A percentile compares a stretch with the other conserved stretches of the same genome.
Evolutionary conservation across 768 basidiomycete species (phyloP).

Genomic region (Trametes punicea): DNA sequence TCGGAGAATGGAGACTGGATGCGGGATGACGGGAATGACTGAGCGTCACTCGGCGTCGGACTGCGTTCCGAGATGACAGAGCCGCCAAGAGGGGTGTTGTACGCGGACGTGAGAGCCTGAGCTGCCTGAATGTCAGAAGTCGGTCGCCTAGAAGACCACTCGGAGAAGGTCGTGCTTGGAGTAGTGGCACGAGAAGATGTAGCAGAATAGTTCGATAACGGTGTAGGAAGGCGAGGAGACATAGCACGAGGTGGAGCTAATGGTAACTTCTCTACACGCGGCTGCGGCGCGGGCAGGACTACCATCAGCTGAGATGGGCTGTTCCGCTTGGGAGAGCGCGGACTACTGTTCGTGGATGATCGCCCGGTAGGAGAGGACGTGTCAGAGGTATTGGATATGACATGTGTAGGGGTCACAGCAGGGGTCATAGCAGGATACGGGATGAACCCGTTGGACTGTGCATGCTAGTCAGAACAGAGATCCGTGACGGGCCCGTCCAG

Average conservation of each 20-base stretch:
- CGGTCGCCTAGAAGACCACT: neutral
- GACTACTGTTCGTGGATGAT: neutral
- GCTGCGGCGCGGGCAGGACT: neutral
- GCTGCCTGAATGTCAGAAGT: constrained; percentile 9
- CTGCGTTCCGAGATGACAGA: constrained; percentile 7
- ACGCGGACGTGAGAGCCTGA: constrained; percentile 13
- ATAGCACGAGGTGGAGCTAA: neutral
- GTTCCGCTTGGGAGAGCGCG: neutral
- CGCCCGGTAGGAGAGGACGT: constrained; percentile 9
- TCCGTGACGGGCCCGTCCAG: neutral
- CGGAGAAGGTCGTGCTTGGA: constrained; percentile 6
- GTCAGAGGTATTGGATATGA: constrained; percentile 39
- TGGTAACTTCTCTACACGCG: neutral
- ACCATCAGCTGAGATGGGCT: constrained; percentile 6
- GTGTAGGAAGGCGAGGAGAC: constrained; percentile 15
- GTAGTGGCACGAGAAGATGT: constrained; percentile 14
- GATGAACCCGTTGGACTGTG: constrained; percentile 43
- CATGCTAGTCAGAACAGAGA: neutral
- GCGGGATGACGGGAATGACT: constrained; percentile 10
- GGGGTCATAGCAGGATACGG: constrained; percentile 45
- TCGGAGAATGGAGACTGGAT: constrained; percentile 25
- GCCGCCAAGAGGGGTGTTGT: constrained; percentile 19
- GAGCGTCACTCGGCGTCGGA: neutral
- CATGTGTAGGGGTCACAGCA: constrained; percentile 48
- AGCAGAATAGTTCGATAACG: constrained; percentile 12